Percentiles rank a stretch among this genome's conserved stretches.
Conservation (phyloP, 345 rosid genomes). For the Rhodamnia argentea region DNA sequence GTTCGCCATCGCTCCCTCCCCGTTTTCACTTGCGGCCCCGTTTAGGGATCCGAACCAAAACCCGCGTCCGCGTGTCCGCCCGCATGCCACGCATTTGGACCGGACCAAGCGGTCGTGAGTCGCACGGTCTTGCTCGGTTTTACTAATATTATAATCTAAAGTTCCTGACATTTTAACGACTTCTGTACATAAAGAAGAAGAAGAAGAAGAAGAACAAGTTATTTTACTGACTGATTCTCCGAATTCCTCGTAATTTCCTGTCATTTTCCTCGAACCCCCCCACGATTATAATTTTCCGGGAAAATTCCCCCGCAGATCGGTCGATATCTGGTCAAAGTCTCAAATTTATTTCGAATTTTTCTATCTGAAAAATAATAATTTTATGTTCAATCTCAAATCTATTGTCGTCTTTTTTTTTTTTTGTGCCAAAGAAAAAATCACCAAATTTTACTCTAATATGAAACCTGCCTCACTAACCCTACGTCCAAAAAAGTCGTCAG, state of each 20-base stretch:
- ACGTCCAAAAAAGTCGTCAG: no score
- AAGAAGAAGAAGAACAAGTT: not conserved
- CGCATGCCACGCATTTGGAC: not conserved
- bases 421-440: no score
- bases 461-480: no score
- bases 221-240: not conserved
- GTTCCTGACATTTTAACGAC: not conserved
- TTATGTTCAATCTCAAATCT: no score
- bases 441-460: no score
- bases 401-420: no score
- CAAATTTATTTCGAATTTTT: no score
- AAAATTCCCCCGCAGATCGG: not conserved
- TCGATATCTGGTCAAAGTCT: not conserved
- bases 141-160: not conserved
- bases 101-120: not conserved
- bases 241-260: not conserved
- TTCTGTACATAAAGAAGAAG: no score
- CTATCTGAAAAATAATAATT: no score
- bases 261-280: not conserved
- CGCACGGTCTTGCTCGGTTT: not conserved
- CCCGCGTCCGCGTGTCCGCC: not conserved
- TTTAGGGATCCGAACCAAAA: not conserved
- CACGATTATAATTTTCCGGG: not conserved
- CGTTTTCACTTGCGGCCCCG: not conserved
- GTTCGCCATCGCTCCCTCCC: not conserved